Evolutionary conservation across 2,329 filamentous ascomycete species (phyloP), one percentile per base, ranked within the genome.

Genomic region (Trichophyton mentagrophytes): DNA sequence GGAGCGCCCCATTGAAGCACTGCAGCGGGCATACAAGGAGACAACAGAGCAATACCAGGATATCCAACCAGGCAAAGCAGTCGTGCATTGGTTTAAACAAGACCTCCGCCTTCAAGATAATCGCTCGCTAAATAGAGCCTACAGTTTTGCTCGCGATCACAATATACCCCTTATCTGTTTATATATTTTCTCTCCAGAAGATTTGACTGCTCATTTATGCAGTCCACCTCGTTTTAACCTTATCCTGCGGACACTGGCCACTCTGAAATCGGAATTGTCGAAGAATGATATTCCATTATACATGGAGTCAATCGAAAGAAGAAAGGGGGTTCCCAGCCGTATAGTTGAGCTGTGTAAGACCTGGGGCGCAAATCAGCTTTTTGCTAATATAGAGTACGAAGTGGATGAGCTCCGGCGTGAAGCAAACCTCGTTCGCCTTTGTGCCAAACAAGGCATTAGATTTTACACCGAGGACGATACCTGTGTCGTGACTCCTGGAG

Each of bases 61-160:
- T 1, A 79, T 87, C 11, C 64, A 74, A 1, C 75, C 79, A 0
- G 81, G 82, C 33, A 76, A 82, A 27, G 83, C 85, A 0, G 86
- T 95, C 0, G 82, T 95, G 0, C 89, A 95, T 73, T 96, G 90
- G 90, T 96, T 92, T 77, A 95, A 93, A 74, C 84, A 82, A 68
- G 91, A 96, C 70, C 74, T 95, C 58, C 81, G 90, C 2, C 78
- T 81, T 1, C 72, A 75, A 0, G 91, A 96, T 71, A 96, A 95
- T 70, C 86, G 82, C 7, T 82, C 82, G 0, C 72, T 96, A 25
- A 79, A 81, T 38, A 73, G 85, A 63, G 90, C 90, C 0, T 84
- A 82, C 60, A 75, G 84, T 61, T 79, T 80, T 57, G 89, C 90
- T 1, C 84, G 83, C 61, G 79, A 83, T 42, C 79, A 82, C n/a